Evolutionary conservation across 192 early-diverging fungal genomes (phyloP), one percentile per base, ranked within the genome.

Genomic region (Backusella australiensis): DNA sequence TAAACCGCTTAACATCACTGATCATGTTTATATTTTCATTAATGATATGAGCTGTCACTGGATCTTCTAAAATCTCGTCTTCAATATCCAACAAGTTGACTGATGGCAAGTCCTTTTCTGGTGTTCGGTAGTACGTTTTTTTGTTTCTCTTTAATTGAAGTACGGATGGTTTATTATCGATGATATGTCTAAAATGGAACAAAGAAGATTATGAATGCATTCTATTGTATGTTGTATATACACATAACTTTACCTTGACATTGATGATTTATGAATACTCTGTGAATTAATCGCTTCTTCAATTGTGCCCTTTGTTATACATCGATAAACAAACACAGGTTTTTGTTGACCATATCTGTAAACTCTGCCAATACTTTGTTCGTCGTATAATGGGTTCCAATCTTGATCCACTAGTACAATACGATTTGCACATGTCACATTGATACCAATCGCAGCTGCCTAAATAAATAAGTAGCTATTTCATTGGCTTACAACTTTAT

Each of bases 351-450:
- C 92, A 79, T 89, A 93, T 11, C 91, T 86, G 77, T 93, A 80
- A n/a, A 85, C 69, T 34, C 92, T 82, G 0, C 90, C 93, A 36
- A 94, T 86, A 3, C 91, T 90, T 81, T 94, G 93, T 59, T 94
- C 90, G 73, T 92, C 91, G 59, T 83, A 80, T 39, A 89, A 90
- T 26, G 94, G 94, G 67, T 94, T 96, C 93, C 93, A 96, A 44
- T 92, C 93, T 34, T 89, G 78, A 74, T 94, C 94, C 72, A 90
- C 83, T 15, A 96, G 72, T 19, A 96, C 82, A 6, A 96, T 89
- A 4, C 92, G 86, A 73, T 85, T 95, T 15, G 94, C 94, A 0
- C 86, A 84, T 3, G 86, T 79, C n/a, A 94, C 75, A 72, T 94
- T 95, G 19, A 93, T 77, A 12, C 91, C 92, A 44, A 92, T 81